Evolutionary conservation across 2,329 filamentous ascomycete genomes (phyloP).

Genomic region (Fusarium siculi): DNA sequence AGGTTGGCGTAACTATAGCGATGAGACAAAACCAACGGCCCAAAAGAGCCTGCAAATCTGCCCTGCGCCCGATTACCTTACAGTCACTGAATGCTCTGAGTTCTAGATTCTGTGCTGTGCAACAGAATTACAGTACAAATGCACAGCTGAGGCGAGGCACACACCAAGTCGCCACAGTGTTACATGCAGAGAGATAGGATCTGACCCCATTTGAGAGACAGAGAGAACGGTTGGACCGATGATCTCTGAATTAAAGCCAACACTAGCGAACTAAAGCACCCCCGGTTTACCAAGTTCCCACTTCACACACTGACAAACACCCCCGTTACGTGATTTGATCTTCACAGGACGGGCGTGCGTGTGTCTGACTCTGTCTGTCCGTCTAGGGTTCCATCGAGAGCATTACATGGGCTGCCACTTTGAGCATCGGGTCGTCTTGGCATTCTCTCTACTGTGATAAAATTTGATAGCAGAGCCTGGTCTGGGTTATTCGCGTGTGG

Average conservation of each 20-base stretch:
- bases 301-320: not conserved
- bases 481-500: not conserved
- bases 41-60: conserved; percentile 5
- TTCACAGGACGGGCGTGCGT: conserved; percentile 17
- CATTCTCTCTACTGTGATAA: not conserved
- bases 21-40: conserved; percentile 2
- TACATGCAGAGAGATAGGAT: conserved; percentile 10
- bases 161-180: conserved; percentile 4
- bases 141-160: conserved; percentile 18
- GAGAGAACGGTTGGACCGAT: conserved; percentile 8
- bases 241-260: conserved; percentile 8
- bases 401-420: conserved; percentile 28
- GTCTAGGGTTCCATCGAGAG: conserved; percentile 28
- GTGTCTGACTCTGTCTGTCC: not conserved
- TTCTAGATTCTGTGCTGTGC: not conserved
- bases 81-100: not conserved
- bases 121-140: conserved; percentile 6
- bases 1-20: not conserved
- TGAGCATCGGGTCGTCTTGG: conserved; percentile 36
- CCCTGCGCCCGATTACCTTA: conserved; percentile 14
- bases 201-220: conserved; percentile 6
- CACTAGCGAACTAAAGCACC: not conserved
- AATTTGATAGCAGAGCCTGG: not conserved
- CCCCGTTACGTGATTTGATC: conserved; percentile 39
- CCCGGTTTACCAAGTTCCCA: not conserved